A percentile compares a stretch with the other conserved stretches of the same genome.
phyloP scores from a whole-genome alignment of 495 filamentous ascomycete genomes.

The Trichoderma parareesei region DNA sequence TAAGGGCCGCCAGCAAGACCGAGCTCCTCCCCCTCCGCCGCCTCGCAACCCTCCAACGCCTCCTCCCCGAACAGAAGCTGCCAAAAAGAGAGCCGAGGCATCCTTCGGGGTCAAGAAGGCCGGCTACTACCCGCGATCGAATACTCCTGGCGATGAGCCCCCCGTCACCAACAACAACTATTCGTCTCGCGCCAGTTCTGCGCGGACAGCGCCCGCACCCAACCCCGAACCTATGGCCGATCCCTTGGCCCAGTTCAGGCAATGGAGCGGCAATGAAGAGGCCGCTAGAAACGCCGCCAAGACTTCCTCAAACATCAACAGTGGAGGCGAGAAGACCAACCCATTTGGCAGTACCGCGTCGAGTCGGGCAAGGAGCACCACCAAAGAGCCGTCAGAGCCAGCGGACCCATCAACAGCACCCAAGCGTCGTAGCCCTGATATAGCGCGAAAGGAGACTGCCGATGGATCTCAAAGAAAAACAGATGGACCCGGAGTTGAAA shows the following conservation, averaged over 20 bases:
- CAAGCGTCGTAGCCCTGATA: constrained; percentile 26
- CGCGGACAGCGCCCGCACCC: constrained; percentile 11
- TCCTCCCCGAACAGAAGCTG: constrained; percentile 27
- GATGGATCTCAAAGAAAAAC: background rate
- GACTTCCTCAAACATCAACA: constrained; percentile 60
- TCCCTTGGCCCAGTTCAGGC: constrained; percentile 37
- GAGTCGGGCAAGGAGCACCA: constrained; percentile 33
- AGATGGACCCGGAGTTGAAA: background rate
- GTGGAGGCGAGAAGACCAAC: constrained; percentile 62
- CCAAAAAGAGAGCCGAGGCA: constrained; percentile 36
- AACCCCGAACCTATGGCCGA: constrained; percentile 20
- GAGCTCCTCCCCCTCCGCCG: constrained; percentile 14
- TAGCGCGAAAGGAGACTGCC: constrained; percentile 12
- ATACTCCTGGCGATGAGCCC: constrained; percentile 37
- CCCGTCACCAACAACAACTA: constrained; percentile 34
- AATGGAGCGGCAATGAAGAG: constrained; percentile 16
- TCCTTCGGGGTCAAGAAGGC: constrained; percentile 34
- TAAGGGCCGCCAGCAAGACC: background rate
- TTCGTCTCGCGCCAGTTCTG: constrained; percentile 17
- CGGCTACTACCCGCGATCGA: constrained; percentile 30
- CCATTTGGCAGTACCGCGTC: constrained; percentile 35
- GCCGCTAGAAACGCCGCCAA: constrained; percentile 40
- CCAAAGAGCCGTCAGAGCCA: constrained; percentile 17
- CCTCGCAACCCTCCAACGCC: background rate
- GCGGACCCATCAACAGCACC: constrained; percentile 14